Percentiles rank a stretch among this genome's conserved stretches.
These are phyloP conservation scores for Cucurbita argyrosperma DNA, from an alignment of 306 rosid genomes.

Conservation along the genomic window DNA sequence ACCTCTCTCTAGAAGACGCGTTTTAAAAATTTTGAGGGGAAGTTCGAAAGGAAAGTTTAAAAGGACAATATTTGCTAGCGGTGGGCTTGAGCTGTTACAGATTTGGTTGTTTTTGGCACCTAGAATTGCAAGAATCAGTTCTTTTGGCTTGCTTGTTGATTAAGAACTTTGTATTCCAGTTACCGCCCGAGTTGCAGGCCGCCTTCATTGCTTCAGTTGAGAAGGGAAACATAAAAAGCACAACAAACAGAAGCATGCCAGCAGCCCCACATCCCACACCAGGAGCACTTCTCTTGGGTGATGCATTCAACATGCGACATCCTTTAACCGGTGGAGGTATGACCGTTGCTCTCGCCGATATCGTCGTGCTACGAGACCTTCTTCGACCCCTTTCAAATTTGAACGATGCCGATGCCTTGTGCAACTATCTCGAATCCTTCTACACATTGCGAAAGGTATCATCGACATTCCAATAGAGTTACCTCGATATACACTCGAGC, in stretches of 20 bases:
- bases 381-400: slow-evolving; percentile 35
- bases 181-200: slow-evolving; percentile 9
- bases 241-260: slow-evolving; percentile 17
- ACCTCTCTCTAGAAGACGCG: too few relatives aligned
- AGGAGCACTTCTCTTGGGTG: slow-evolving; percentile 19
- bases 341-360: slow-evolving; percentile 34
- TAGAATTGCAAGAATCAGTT: background rate
- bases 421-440: slow-evolving; percentile 43
- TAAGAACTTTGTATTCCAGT: background rate
- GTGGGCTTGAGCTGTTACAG: too few relatives aligned
- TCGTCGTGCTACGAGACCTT: slow-evolving; percentile 26
- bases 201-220: slow-evolving; percentile 12
- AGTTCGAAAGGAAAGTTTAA: too few relatives aligned
- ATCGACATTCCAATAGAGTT: background rate
- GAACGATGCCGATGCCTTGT: slow-evolving; percentile 32
- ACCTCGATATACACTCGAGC: background rate
- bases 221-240: slow-evolving; percentile 13
- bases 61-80: too few relatives aligned
- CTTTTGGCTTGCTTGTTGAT: background rate
- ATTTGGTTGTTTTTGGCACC: background rate
- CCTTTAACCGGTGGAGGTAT: slow-evolving; percentile 22
- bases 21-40: too few relatives aligned
- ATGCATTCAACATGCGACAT: slow-evolving; percentile 23
- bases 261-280: slow-evolving; percentile 16
- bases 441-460: slow-evolving; percentile 39